These are phyloP conservation scores for Malbranchea cinnamomea DNA, from an alignment of 2,329 filamentous ascomycete species.

Conservation along the genomic window DNA sequence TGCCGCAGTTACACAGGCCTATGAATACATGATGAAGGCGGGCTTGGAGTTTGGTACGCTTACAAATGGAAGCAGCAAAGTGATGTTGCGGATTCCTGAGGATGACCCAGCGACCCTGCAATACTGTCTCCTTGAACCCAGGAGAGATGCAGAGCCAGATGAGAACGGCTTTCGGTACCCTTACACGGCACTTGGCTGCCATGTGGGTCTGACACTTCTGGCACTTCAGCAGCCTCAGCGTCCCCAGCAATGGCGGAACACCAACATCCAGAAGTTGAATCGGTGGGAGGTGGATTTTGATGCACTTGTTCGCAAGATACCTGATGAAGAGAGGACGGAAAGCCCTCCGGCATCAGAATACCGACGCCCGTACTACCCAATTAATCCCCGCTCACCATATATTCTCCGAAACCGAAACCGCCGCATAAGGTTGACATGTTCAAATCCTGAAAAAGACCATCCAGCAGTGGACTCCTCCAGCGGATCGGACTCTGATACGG, in stretches of 20 bases:
- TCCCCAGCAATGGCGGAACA: conserved; percentile 3
- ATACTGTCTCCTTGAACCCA: conserved; percentile 4
- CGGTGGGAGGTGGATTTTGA: conserved; percentile 4
- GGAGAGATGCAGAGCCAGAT: not conserved
- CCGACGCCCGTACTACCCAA: not conserved
- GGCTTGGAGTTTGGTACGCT: conserved; percentile 6
- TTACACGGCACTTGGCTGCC: conserved; percentile 4
- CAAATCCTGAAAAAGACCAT: too few species aligned
- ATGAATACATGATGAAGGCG: conserved; percentile 6
- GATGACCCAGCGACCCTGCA: conserved; percentile 5
- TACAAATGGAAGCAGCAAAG: conserved; percentile 2
- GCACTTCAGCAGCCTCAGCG: conserved; percentile 1
- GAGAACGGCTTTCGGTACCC: not conserved
- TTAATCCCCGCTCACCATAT: conserved; percentile 2
- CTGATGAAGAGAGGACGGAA: too few species aligned
- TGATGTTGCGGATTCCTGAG: conserved; percentile 4
- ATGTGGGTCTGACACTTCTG: conserved; percentile 3
- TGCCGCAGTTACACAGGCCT: conserved; percentile 5
- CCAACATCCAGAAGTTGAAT: not conserved
- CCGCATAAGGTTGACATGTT: not conserved
- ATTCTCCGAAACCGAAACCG: conserved; percentile 3
- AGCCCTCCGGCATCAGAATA: conserved; percentile 1
- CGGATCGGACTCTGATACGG: not conserved
- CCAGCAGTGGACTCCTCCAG: conserved; percentile 1
- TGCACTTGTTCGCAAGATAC: too few species aligned